Evolutionary conservation across 1,139 yeast genomes (phyloP), one percentile per base, ranked within the genome.

Genomic region (Kodamaea arcana): DNA sequence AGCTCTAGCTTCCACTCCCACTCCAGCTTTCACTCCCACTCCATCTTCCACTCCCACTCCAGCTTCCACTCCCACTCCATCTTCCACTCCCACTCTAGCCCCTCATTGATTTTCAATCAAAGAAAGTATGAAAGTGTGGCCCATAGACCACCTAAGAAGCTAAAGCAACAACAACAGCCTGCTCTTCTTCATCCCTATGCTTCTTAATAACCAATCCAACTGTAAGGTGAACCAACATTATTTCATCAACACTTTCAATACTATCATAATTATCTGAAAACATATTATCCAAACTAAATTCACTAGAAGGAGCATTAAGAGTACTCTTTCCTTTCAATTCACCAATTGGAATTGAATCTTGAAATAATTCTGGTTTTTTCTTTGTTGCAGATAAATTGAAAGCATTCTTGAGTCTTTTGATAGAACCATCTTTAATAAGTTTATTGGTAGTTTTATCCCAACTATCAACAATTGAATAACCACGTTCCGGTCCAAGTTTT

Each of bases 171-270:
- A n/a, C n/a, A n/a, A n/a, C n/a, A n/a, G n/a, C n/a, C n/a, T n/a
- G n/a, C n/a, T n/a, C n/a, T n/a, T n/a, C n/a, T n/a, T n/a, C n/a
- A n/a, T n/a, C n/a, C n/a, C n/a, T n/a, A n/a, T n/a, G n/a, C n/a
- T n/a, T n/a, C n/a, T n/a, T n/a, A 10, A 41, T 15, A 5, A 39
- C 22, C 20, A 41, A 26, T 3, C 32, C 41, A 9, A 41, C 38
- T 15, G 29, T 18, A 27, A 41, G 17, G 31, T 39, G 42, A 13
- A 39, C 34, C 21, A 39, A 25, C 35, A 35, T 33, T 10, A 24
- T 24, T 6, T 36, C 30, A 15, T 32, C 27, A 3, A 36, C 41
- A 24, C 39, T 29, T 12, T 36, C 8, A 12, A 36, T 33, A 17
- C 33, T 31, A 20, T 34, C 37, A 17, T 31, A 32, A 23, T 41